Evolutionary conservation across 345 rosid species (phyloP), one percentile per base, ranked within the genome.

Genomic region (Gossypium rotundifolium): DNA sequence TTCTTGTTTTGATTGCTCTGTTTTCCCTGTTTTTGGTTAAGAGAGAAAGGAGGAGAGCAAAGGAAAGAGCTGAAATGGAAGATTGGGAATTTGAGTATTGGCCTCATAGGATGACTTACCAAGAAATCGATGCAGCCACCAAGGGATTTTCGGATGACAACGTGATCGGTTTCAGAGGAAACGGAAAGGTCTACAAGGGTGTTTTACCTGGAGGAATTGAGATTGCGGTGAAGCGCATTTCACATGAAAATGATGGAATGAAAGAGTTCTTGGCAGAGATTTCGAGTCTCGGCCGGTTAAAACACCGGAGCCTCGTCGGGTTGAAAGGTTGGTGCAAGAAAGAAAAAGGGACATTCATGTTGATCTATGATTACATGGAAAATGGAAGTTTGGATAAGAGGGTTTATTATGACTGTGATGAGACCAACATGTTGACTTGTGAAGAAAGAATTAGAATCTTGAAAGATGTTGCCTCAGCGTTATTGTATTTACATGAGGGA

Each of bases 51-150:
- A 79, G 85, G 77, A 86, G 4, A 44, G 89, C 81, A 0, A 79
- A 81, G 76, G 87, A 83, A 79, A 85, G 83, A 75, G 93, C 82
- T 0, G 86, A 82, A 70, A 88, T 89, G 88, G 98, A 94, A 77
- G 92, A 85, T 4, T 94, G 96, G 96, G 98, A 94, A 73, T 78
- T 87, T 80, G 96, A 94, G 81, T 94, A 91, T 72, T 91, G 98
- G 97, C 96, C 98, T 0, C 93, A 94, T 25, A 22, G 89, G 76
- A 83, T 90, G 7, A 38, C 83, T 1, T 88, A 85, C 53, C 88
- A 85, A 63, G 87, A 94, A 78, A 88, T 90, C 4, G 88, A 87
- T 40, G 78, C 86, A 0, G 91, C 91, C 2, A 89, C 94, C 27
- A 81, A 79, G 3, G 85, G 88, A 3, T 89, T 94, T 23, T 68